Percentiles rank a stretch among this genome's conserved stretches.
phyloP scores from a whole-genome alignment of 495 filamentous ascomycete genomes.

The Chlorociboria aeruginascens region DNA sequence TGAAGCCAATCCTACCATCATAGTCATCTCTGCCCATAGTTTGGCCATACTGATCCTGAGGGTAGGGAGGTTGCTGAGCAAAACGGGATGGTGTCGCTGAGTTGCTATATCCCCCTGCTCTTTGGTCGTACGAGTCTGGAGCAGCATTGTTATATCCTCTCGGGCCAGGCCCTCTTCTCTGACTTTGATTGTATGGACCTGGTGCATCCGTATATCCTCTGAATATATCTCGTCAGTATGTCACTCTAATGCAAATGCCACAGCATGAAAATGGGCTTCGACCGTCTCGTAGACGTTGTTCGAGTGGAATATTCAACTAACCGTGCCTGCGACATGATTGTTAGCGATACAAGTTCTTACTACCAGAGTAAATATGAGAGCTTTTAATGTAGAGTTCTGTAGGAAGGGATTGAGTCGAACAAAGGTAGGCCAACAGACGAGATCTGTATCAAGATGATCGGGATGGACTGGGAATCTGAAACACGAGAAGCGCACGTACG shows the following conservation, averaged over 20 bases:
- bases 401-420: conserved; percentile 4
- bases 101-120: conserved; percentile 22
- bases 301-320: conserved; percentile 6
- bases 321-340: conserved; percentile 20
- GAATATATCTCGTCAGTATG: conserved; percentile 19
- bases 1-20: conserved; percentile 25
- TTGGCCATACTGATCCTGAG: conserved; percentile 24
- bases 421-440: conserved; percentile 7
- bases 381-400: too few relatives aligned
- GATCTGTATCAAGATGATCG: background rate
- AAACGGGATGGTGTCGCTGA: conserved; percentile 21
- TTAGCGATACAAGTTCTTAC: conserved; percentile 11
- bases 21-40: conserved; percentile 34
- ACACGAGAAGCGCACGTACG: too few relatives aligned
- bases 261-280: background rate
- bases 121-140: conserved; percentile 39
- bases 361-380: conserved; percentile 17
- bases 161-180: too few relatives aligned
- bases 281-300: background rate
- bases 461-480: too few relatives aligned
- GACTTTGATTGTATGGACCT: too few relatives aligned
- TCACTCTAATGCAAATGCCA: conserved; percentile 1
- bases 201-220: conserved; percentile 20
- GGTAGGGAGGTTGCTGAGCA: conserved; percentile 20
- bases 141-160: too few relatives aligned